Evolutionary conservation across 2,329 filamentous ascomycete genomes (phyloP).

Genomic region (Trichoderma aggressivum): DNA sequence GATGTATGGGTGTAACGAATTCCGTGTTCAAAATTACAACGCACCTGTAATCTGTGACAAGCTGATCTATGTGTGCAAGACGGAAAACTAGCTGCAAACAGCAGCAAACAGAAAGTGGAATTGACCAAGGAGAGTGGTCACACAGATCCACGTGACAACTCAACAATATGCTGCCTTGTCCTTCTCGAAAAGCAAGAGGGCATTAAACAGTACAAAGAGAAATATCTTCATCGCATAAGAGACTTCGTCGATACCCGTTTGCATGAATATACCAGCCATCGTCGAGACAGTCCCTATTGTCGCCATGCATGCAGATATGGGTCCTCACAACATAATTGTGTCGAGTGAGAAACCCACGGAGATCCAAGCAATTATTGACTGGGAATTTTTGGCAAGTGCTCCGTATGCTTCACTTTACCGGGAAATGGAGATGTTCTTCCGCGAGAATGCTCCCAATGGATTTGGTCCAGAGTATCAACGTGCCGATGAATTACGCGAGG

Average conservation of each 20-base stretch:
- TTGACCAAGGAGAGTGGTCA: too few species aligned
- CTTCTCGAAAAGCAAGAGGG: neutral
- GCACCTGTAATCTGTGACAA: too few species aligned
- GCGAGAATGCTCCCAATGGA: rapidly evolving
- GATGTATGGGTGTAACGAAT: too few species aligned
- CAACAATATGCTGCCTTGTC: too few species aligned
- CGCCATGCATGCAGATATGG: neutral
- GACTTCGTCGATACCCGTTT: neutral
- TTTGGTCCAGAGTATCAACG: neutral
- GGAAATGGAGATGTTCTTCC: neutral
- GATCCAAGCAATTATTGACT: neutral
- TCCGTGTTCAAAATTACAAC: too few species aligned
- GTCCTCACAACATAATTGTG: neutral
- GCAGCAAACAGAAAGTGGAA: too few species aligned
- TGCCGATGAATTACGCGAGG: neutral
- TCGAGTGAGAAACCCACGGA: neutral
- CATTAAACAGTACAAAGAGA: neutral
- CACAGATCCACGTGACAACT: too few species aligned
- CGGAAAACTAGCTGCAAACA: too few species aligned
- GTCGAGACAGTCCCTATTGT: neutral
- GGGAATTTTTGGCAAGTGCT: neutral
- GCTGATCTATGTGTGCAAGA: too few species aligned
- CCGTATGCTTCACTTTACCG: neutral
- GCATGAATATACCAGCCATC: neutral
- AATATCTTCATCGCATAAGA: neutral